Base-by-base conservation (phyloP, 78 protist species). In the Planoprotostelium fungivorum region DNA sequence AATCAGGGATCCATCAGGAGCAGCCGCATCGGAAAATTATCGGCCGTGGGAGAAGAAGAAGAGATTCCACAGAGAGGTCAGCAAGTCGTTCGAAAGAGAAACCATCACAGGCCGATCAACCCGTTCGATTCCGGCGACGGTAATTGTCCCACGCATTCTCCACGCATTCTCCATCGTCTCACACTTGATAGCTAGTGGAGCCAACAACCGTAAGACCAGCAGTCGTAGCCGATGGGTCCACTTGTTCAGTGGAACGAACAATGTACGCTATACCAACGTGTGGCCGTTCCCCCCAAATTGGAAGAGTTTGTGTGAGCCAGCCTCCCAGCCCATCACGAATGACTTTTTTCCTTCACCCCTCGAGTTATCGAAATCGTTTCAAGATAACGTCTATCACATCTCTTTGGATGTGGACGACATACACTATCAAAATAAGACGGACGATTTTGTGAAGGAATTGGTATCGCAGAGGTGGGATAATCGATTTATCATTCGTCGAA, bases 271-370 rank as follows among this genome's bases (percentile, higher is more conserved):
- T 86, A 35, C 91, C 89, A 91, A 91, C 35, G 90, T 91, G 1
- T 90, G 90, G 37, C 94, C 91, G n/a, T 92, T 92, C 38, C 39
- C 90, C 9, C 94, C 95, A 36, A 90, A 90, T 90, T 93, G 95
- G 95, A 93, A 93, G 86, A 89, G 93, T 31, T 38, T 93, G 0
- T 90, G 94, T 85, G 94, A 93, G 29, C 95, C 95, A 0, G 95
- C 95, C 0, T 88, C 93, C 0, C 87, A 89, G 1, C 95, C 95
- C 63, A 93, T 93, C 16, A 93, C 95, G 0, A 93, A 91, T 1
- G 93, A 93, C 38, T 93, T 88, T 25, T 93, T 93, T 34, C 95
- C 95, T 35, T 51, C 92, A 0, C 88, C 39, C 29, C 87, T 89
- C 38, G 95, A 93, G 35, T 83, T 93, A 34, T 87, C 86, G 1